phyloP scores from a whole-genome alignment of 78 protist species.

The Monosiga brevicollis region DNA sequence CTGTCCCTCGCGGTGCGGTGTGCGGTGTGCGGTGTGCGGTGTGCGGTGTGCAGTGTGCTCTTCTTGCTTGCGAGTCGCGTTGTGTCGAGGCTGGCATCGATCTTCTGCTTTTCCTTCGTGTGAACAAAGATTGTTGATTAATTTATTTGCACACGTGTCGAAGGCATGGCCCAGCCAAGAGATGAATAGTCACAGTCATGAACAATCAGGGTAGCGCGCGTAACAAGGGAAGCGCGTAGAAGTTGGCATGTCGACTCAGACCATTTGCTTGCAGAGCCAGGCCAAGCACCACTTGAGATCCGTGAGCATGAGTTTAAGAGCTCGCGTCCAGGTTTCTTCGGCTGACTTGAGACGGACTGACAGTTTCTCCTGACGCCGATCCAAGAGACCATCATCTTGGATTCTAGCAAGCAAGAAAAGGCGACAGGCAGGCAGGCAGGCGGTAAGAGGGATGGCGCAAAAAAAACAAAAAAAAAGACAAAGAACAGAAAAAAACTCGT shows the following conservation, averaged over 20 bases:
- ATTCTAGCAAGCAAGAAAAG: no score
- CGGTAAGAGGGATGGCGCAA: no score
- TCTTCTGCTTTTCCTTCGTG: not conserved
- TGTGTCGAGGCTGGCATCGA: not conserved
- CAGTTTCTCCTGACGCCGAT: no score
- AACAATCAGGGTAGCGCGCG: not conserved
- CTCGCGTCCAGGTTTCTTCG: slow-evolving; percentile 78
- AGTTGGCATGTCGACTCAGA: not conserved
- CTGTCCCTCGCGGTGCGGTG: not conserved
- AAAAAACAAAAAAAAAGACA: no score
- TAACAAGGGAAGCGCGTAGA: not conserved
- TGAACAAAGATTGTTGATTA: not conserved
- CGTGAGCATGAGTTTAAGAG: slow-evolving; percentile 64
- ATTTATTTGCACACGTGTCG: not conserved
- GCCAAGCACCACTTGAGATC: slow-evolving; percentile 62
- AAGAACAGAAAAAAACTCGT: no score
- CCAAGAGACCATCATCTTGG: no score
- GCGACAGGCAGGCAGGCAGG: no score
- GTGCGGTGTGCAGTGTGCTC: not conserved
- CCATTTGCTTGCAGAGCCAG: slow-evolving; percentile 38
- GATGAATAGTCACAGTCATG: no score
- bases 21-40: not conserved
- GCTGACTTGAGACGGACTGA: no score
- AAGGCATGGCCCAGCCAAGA: not conserved
- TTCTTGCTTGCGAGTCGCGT: no score